These are phyloP conservation scores for Elsinoe batatas DNA, from an alignment of 2,329 filamentous ascomycete genomes.

Conservation along the genomic window DNA sequence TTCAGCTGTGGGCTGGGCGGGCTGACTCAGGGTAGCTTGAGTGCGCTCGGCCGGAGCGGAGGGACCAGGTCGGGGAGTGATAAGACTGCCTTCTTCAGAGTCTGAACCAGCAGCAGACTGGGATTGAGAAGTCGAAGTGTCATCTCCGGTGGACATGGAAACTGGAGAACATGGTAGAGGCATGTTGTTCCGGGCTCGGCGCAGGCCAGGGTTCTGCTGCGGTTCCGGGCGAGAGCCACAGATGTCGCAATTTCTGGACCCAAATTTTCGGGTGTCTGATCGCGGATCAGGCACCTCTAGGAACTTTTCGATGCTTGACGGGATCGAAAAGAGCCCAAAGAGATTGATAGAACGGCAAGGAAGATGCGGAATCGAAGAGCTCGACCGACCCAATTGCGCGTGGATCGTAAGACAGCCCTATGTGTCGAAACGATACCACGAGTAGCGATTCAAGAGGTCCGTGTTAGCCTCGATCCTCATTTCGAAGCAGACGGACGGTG, in stretches of 20 bases:
- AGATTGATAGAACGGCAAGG: neutral
- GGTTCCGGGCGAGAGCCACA: conserved; percentile 5
- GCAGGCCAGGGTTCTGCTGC: neutral
- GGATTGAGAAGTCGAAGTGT: conserved; percentile 20
- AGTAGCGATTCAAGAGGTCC: conserved; percentile 16
- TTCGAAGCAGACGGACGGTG: neutral
- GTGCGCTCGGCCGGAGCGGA: conserved; percentile 23
- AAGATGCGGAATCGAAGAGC: conserved; percentile 12
- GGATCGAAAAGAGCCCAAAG: neutral
- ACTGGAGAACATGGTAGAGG: conserved; percentile 27
- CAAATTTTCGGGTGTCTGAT: conserved; percentile 12
- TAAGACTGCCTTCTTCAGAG: conserved; percentile 23
- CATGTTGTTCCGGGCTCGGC: conserved; percentile 14
- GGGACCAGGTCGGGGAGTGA: conserved; percentile 26
- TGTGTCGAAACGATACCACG: conserved; percentile 21
- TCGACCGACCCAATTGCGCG: conserved; percentile 13
- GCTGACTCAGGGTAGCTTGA: conserved; percentile 20
- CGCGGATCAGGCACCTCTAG: neutral
- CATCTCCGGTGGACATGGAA: conserved; percentile 22
- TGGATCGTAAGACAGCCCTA: conserved; percentile 14
- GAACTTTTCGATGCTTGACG: neutral
- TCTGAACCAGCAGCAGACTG: conserved; percentile 20
- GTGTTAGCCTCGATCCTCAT: conserved; percentile 10
- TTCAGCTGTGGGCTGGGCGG: conserved; percentile 13
- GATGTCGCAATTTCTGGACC: conserved; percentile 13